Evolutionary conservation across 208 protist species (phyloP), one percentile per base, ranked within the genome.

Genomic region (Trypanosoma melophagium): DNA sequence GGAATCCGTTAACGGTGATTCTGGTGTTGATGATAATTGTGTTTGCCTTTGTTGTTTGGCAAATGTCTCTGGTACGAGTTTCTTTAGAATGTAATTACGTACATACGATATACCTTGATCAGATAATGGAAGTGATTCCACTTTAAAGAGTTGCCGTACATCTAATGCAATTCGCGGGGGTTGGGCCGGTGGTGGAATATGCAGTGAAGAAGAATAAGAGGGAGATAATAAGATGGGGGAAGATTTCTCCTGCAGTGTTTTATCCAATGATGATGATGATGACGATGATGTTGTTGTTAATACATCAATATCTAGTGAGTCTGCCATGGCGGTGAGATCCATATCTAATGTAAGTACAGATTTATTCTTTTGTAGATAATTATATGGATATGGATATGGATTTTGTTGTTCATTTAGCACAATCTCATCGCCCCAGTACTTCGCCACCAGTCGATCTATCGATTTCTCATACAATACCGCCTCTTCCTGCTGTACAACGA

Each of bases 11-110:
- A n/a, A n/a, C n/a, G n/a, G n/a, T n/a, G n/a, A n/a, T n/a, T n/a
- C n/a, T n/a, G n/a, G n/a, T n/a, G n/a, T n/a, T n/a, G n/a, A 44
- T 44, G 7, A 44, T 44, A 14, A 44, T n/a, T 19, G n/a, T 19
- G 3, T 17, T 17, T 38, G n/a, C 24, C 19, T 7, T 49, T 47
- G 24, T 19, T 61, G 19, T 49, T 51, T 25, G 17, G 78, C 60
- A 75, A 94, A 85, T 16, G 66, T 28, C 14, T 58, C 70, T 1
- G 89, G 86, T 4, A 81, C 92, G 13, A 96, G 77, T 45, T 87
- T 78, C 42, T 79, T 81, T 12, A 96, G 73, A 56, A 96, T 95
- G 72, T 91, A 84, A 75, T 96, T 95, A 12, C 92, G 81, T 44
- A 86, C 86, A 73, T 93, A 96, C 7, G 86, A 90, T 14, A 96